Conservation (phyloP, 331 rosid genomes). For the Pyrus hybrid region DNA sequence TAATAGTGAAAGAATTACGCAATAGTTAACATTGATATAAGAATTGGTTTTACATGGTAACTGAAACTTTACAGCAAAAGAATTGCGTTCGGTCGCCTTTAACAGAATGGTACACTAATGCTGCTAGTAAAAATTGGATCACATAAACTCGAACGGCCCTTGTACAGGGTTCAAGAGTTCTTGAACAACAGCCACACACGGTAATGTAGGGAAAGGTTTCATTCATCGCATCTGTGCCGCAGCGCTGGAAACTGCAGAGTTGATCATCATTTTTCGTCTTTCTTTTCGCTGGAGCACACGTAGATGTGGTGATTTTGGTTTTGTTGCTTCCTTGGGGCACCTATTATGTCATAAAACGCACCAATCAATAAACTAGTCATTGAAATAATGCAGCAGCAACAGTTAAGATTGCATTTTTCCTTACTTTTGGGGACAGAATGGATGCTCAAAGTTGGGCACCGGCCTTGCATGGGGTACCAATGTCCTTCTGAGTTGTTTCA, state of each 20-base stretch:
- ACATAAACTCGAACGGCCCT: not conserved
- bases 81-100: too few relatives aligned
- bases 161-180: slow-evolving; percentile 61
- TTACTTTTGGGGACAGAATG: slow-evolving; percentile 27
- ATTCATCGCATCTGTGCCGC: slow-evolving; percentile 63
- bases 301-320: slow-evolving; percentile 77
- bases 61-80: too few relatives aligned
- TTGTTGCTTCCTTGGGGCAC: slow-evolving; percentile 50
- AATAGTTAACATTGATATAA: not conserved
- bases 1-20: not conserved
- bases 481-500: slow-evolving; percentile 31
- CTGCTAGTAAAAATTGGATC: not conserved
- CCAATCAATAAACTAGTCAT: not conserved
- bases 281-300: slow-evolving; percentile 59
- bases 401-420: not conserved
- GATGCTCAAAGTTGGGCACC: slow-evolving; percentile 21
- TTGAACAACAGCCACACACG: slow-evolving; percentile 38
- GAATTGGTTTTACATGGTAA: not conserved
- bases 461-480: slow-evolving; percentile 31
- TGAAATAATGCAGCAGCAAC: not conserved
- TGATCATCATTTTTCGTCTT: slow-evolving; percentile 37
- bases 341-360: slow-evolving; percentile 15
- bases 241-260: slow-evolving; percentile 54
- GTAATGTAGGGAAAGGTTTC: not conserved
- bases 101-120: not conserved